Percentiles rank a stretch among this genome's conserved stretches.
Conservation (phyloP, 78 protist species). For the Ministeria vibrans region DNA sequence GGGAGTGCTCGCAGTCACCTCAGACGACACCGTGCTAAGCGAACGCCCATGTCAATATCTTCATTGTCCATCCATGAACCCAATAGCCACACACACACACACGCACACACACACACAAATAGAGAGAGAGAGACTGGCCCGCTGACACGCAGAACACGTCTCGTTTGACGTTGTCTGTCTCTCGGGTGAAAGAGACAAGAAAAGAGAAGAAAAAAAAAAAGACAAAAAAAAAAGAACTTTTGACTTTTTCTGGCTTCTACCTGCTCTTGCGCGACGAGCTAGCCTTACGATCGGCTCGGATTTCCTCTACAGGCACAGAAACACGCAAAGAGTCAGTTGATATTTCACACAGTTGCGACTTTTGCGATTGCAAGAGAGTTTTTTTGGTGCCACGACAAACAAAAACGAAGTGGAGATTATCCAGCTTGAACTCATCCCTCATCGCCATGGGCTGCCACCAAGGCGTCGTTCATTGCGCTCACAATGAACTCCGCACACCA, state of each 20-base stretch:
- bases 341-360: neutral
- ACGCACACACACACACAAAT: neutral
- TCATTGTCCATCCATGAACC: neutral
- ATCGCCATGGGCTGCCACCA: too few species aligned
- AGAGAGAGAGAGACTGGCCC: neutral
- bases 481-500: too few species aligned
- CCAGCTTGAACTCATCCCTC: too few species aligned
- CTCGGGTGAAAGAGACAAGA: neutral
- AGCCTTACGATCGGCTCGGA: too few species aligned
- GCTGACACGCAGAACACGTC: neutral
- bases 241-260: too few species aligned
- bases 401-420: too few species aligned
- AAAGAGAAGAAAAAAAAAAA: neutral
- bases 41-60: neutral
- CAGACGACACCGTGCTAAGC: neutral
- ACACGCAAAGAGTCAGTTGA: neutral
- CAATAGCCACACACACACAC: neutral
- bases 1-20: neutral
- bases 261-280: too few species aligned
- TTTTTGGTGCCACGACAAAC: neutral
- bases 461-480: too few species aligned
- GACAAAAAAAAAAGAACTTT: neutral
- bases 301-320: neutral
- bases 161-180: neutral
- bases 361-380: neutral